Conservation (phyloP, 805 yeast species). For the Candida verbasci region DNA sequence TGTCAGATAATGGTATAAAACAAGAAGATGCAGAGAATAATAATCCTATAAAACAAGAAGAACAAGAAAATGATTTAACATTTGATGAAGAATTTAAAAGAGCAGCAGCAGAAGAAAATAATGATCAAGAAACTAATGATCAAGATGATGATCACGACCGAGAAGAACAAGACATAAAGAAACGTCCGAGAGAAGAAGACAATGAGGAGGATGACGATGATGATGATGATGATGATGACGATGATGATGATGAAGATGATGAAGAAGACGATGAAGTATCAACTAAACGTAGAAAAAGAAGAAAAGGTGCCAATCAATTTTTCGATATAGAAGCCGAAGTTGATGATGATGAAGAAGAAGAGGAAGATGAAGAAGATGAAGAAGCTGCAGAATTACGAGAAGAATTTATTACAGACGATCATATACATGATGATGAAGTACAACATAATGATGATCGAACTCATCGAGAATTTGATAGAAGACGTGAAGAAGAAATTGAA, state of each 20-base stretch:
- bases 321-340: slow-evolving; percentile 99
- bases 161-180: slow-evolving; percentile 6
- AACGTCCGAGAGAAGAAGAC: slow-evolving; percentile 3
- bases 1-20: slow-evolving; percentile 8
- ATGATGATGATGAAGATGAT: slow-evolving; percentile 45
- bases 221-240: slow-evolving; percentile 25
- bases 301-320: slow-evolving; percentile 69
- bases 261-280: slow-evolving; percentile 53
- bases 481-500: slow-evolving; percentile 81
- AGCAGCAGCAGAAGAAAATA: slow-evolving; percentile 5
- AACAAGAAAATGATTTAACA: slow-evolving; percentile 8
- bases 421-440: slow-evolving; percentile 42
- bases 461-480: slow-evolving; percentile 87
- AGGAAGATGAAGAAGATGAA: slow-evolving; percentile 86
- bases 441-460: slow-evolving; percentile 61
- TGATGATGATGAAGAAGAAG: slow-evolving; percentile 93
- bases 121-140: not conserved
- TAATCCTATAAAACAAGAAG: slow-evolving; percentile 4
- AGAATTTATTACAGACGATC: slow-evolving; percentile 77
- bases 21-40: slow-evolving; percentile 4
- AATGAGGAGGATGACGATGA: slow-evolving; percentile 13
- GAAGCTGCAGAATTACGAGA: slow-evolving; percentile 83
- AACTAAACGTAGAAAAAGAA: slow-evolving; percentile 42
- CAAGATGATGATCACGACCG: not conserved
- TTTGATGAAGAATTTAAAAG: slow-evolving; percentile 11